These are phyloP conservation scores for Carnegiea gigantea DNA, from an alignment of 179 eudicot species.

Conservation along the genomic window DNA sequence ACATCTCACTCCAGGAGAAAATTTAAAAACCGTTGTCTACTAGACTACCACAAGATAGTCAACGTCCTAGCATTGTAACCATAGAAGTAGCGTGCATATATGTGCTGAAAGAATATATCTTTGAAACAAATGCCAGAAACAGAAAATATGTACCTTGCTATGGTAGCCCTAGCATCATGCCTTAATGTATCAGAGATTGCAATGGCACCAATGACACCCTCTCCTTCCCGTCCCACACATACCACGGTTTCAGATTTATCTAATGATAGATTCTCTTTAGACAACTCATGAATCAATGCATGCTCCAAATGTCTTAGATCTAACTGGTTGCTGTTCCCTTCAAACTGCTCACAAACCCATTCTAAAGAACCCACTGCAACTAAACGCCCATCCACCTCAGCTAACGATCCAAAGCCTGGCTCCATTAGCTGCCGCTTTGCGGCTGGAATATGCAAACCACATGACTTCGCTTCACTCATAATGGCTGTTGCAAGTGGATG, in stretches of 20 bases:
- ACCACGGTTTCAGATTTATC: conserved; percentile 68
- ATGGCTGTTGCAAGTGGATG: conserved; percentile 96
- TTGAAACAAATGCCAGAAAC: not conserved
- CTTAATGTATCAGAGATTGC: conserved; percentile 76
- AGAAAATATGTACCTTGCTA: conserved; percentile 50
- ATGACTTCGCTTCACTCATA: conserved; percentile 68
- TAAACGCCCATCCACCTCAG: conserved; percentile 84
- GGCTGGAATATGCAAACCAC: conserved; percentile 54
- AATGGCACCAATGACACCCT: conserved; percentile 88
- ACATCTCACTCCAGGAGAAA: not conserved
- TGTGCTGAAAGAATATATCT: not conserved
- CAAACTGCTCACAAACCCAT: conserved; percentile 78
- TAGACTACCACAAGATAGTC: not conserved
- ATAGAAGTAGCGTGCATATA: conserved; percentile 7
- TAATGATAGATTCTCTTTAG: conserved; percentile 35
- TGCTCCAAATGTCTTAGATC: conserved; percentile 48
- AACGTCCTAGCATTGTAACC: not conserved
- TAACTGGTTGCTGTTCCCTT: conserved; percentile 40
- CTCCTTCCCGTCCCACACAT: conserved; percentile 89
- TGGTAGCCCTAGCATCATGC: conserved; percentile 68
- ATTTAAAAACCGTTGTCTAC: not conserved
- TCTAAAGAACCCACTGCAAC: conserved; percentile 84
- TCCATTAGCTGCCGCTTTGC: conserved; percentile 81
- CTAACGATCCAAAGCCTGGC: conserved; percentile 93
- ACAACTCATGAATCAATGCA: conserved; percentile 43